These are phyloP conservation scores for Picocystis salinarum DNA, from an alignment of 139 green algal genomes.

Conservation along the genomic window DNA sequence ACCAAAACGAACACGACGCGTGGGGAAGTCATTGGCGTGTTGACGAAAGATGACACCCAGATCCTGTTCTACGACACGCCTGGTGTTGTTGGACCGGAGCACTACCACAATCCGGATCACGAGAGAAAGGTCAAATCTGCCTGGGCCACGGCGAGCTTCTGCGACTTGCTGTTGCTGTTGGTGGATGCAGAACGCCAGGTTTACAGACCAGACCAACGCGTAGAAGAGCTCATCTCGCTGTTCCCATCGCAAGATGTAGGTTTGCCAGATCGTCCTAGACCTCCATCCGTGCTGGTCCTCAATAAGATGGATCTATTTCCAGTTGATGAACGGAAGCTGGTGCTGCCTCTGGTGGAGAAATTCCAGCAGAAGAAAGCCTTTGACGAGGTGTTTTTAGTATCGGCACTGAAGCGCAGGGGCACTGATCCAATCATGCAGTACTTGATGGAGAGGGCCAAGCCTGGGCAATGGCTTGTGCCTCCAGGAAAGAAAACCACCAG, in stretches of 20 bases:
- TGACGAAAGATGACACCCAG: constrained; percentile 18
- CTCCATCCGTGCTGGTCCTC: constrained; percentile 20
- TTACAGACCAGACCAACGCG: constrained; percentile 9
- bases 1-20: constrained; percentile 61
- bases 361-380: not conserved
- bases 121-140: constrained; percentile 23
- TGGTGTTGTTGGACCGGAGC: constrained; percentile 26
- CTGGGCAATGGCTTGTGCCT: not conserved
- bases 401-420: constrained; percentile 1
- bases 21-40: constrained; percentile 29
- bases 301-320: constrained; percentile 31
- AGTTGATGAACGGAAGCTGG: not conserved
- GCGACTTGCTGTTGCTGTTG: constrained; percentile 40
- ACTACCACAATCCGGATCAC: constrained; percentile 13
- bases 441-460: not conserved
- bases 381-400: constrained; percentile 1
- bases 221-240: constrained; percentile 10
- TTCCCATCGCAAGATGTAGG: not conserved
- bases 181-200: constrained; percentile 45
- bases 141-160: constrained; percentile 28
- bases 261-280: not conserved
- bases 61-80: constrained; percentile 51
- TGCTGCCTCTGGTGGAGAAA: constrained; percentile 1
- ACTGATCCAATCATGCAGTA: not conserved
- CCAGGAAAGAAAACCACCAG: not conserved